Evolutionary conservation across 306 rosid species (phyloP), one percentile per base, ranked within the genome.

Genomic region (Astragalus membranaceus): DNA sequence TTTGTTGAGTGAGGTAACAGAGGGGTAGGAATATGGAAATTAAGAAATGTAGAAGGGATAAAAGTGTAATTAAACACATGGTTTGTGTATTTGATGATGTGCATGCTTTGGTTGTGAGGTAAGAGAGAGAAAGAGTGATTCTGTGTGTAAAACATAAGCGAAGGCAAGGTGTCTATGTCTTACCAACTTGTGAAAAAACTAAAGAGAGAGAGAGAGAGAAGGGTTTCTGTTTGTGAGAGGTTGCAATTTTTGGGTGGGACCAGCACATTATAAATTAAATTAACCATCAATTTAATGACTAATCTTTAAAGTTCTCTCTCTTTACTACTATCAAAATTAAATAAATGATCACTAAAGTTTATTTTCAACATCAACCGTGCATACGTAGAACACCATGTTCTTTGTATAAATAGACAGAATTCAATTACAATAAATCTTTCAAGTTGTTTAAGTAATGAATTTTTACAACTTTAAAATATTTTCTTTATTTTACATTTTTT

Each of bases 121-220:
- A 29, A 39, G 64, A 82, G 78, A 33, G 26, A 48, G 35, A 50
- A 59, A 13, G 32, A 75, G 61, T 67, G 73, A 63, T 57, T 72
- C 57, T 66, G 49, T 72, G 88, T 88, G 80, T 67, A 79, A 84
- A 84, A 64, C 87, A 57, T 78, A 88, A 87, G 87, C 84, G 32
- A 82, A 59, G 48, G 32, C 48, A 69, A 63, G 81, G 70, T 30
- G 77, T 69, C 33, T 20, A 30, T 61, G 88, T 72, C 80, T 80
- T 72, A 84, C 95, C 95, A 81, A 88, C 90, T 83, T 48, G 37
- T 78, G 78, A 81, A 75, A 78, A 75, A 42, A 76, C 68, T 14
- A 47, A n/a, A 47, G 3, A n/a, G 7, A 59, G 61, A n/a, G n/a
- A 67, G 69, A 79, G 79, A 55, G 51, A 73, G 55, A 10, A n/a